phyloP scores from a whole-genome alignment of 805 yeast genomes.

The Candida patagonica region DNA sequence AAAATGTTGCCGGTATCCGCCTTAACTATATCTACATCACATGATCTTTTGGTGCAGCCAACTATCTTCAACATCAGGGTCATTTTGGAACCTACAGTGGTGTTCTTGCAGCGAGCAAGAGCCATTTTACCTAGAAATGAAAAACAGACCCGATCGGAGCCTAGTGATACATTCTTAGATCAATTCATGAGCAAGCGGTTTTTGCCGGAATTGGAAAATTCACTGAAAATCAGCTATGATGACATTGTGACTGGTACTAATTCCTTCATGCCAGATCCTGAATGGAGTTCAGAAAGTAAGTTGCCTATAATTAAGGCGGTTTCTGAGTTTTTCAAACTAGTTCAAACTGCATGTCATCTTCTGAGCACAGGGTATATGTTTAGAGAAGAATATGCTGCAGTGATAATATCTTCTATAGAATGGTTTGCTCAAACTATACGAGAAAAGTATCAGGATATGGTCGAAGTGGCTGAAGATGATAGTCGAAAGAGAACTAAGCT shows the following conservation, averaged over 20 bases:
- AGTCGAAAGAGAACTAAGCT: conserved; percentile 2
- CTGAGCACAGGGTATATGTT: conserved; percentile 54
- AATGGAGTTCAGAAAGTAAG: conserved; percentile 23
- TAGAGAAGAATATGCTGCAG: conserved; percentile 43
- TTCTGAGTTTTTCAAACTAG: conserved; percentile 37
- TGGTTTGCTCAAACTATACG: conserved; percentile 14
- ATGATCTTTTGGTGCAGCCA: conserved; percentile 58
- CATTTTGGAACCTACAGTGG: conserved; percentile 61
- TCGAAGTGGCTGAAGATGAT: conserved; percentile 11
- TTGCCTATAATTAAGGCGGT: conserved; percentile 34
- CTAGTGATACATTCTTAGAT: conserved; percentile 37
- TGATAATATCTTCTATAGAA: conserved; percentile 23
- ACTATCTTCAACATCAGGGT: conserved; percentile 73
- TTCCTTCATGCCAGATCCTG: conserved; percentile 29
- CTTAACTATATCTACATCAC: conserved; percentile 47
- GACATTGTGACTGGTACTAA: conserved; percentile 34
- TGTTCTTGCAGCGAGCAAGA: conserved; percentile 54
- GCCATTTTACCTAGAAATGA: conserved; percentile 28
- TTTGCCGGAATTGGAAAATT: conserved; percentile 52
- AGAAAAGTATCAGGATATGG: conserved; percentile 11
- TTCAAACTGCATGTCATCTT: conserved; percentile 39
- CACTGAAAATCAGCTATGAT: conserved; percentile 45
- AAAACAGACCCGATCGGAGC: conserved; percentile 17
- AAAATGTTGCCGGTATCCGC: conserved; percentile 29
- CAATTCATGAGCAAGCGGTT: conserved; percentile 57